These are phyloP conservation scores for Calonectria leucothoes DNA, from an alignment of 2,329 filamentous ascomycete species.

Conservation along the genomic window DNA sequence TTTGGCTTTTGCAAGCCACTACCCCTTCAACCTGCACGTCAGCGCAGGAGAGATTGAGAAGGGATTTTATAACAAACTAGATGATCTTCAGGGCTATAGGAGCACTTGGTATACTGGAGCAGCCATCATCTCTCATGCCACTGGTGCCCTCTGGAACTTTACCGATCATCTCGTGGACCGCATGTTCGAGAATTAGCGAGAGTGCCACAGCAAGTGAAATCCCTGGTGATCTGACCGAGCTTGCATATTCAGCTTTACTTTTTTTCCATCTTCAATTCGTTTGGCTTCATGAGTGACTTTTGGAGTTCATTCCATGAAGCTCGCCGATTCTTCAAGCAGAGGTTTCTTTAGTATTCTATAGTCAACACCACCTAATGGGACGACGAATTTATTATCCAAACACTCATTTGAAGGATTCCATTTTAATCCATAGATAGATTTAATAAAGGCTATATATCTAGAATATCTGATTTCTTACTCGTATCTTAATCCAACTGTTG, in stretches of 20 bases:
- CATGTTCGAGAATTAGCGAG: slow-evolving; percentile 15
- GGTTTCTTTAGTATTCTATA: too few species aligned
- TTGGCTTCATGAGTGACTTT: neutral
- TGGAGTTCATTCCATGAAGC: neutral
- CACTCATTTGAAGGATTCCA: neutral
- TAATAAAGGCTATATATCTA: neutral
- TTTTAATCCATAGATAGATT: neutral
- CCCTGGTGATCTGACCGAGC: neutral
- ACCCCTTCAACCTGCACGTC: slow-evolving; percentile 31
- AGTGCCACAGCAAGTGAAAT: neutral
- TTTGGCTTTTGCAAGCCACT: slow-evolving; percentile 30
- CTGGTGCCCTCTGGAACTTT: slow-evolving; percentile 34
- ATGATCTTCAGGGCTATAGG: slow-evolving; percentile 28
- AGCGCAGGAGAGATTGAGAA: slow-evolving; percentile 15
- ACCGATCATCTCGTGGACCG: slow-evolving; percentile 31
- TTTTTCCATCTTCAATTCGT: neutral
- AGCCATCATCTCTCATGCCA: slow-evolving; percentile 30
- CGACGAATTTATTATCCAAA: too few species aligned
- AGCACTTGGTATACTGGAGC: slow-evolving; percentile 35
- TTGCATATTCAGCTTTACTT: neutral
- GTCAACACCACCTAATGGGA: neutral
- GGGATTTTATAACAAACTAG: slow-evolving; percentile 30
- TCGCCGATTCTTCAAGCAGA: neutral
- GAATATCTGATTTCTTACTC: neutral
- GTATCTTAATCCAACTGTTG: too few species aligned